phyloP scores from a whole-genome alignment of 129 eudicot genomes.

The Chrysanthemum makinoi region DNA sequence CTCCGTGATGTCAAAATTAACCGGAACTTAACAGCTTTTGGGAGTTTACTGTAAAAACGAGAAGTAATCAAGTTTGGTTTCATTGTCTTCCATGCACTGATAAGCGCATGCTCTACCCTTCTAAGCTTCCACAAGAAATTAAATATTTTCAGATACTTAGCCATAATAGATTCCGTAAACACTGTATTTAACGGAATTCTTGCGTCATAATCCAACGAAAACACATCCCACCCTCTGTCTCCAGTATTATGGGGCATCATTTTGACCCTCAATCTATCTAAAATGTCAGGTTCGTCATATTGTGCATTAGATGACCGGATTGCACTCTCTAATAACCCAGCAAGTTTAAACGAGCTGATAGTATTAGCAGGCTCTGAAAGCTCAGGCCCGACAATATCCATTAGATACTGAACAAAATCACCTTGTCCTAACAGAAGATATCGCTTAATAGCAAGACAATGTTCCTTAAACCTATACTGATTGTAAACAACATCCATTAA shows the following conservation, averaged over 20 bases:
- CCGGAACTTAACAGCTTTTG: conserved; percentile 63
- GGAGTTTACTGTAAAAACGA: conserved; percentile 63
- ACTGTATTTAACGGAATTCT: conserved; percentile 77
- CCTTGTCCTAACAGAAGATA: conserved; percentile 94
- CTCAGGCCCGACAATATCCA: conserved; percentile 97
- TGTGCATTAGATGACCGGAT: conserved; percentile 90
- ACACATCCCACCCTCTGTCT: conserved; percentile 98
- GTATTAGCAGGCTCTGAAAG: conserved; percentile 84
- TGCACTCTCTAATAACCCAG: conserved; percentile 90
- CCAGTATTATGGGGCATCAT: conserved; percentile 97
- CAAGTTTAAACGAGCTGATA: conserved; percentile 89
- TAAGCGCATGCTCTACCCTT: conserved; percentile 96
- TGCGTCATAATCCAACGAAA: conserved; percentile 95
- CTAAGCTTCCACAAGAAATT: conserved; percentile 99
- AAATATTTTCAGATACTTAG: conserved; percentile 78
- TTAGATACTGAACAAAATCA: conserved; percentile 93
- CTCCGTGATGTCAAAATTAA: conserved; percentile 66
- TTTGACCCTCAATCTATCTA: conserved; percentile 89
- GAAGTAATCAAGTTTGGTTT: conserved; percentile 89
- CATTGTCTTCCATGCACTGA: conserved; percentile 88
- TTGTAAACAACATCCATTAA: conserved; percentile 80
- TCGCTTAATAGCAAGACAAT: conserved; percentile 93
- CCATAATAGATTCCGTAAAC: conserved; percentile 87
- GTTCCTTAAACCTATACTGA: conserved; percentile 85
- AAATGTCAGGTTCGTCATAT: conserved; percentile 83